A percentile compares a stretch with the other conserved stretches of the same genome.
phyloP scores from a whole-genome alignment of 352 stramenopile genomes.

The Globisporangium nagaii region DNA sequence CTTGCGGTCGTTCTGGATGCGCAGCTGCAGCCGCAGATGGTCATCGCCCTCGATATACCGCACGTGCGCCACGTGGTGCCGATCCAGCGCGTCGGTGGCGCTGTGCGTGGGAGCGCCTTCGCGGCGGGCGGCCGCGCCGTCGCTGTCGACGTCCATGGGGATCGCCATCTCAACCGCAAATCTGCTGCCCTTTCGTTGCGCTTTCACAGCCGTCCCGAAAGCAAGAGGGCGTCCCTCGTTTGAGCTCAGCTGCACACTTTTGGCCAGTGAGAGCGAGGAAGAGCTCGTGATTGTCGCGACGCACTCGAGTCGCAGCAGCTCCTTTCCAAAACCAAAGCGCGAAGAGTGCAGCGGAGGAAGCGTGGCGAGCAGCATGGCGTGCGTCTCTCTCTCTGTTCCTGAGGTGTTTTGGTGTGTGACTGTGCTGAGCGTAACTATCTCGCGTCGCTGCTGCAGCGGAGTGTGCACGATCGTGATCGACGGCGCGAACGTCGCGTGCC shows the following conservation, averaged over 20 bases:
- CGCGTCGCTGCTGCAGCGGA: constrained; percentile 1
- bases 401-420: too few relatives aligned
- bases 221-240: not conserved
- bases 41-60: constrained; percentile 31
- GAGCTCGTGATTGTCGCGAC: not conserved
- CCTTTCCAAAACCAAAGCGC: not conserved
- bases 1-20: constrained; percentile 41
- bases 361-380: not conserved
- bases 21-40: constrained; percentile 47
- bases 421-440: not conserved
- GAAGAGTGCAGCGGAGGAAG: not conserved
- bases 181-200: not conserved
- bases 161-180: too few relatives aligned
- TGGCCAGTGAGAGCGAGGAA: not conserved
- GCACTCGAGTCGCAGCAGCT: not conserved
- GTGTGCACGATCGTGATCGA: constrained; percentile 65
- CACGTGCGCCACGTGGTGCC: constrained; percentile 38
- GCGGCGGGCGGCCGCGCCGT: not conserved
- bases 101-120: not conserved
- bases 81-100: not conserved
- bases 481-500: constrained; percentile 66
- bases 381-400: not conserved
- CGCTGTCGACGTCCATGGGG: not conserved
- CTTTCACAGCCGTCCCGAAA: not conserved
- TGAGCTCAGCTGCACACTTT: too few relatives aligned